These are phyloP conservation scores for Tetrapisispora taiwanensis DNA, from an alignment of 805 yeast species.

Conservation along the genomic window DNA sequence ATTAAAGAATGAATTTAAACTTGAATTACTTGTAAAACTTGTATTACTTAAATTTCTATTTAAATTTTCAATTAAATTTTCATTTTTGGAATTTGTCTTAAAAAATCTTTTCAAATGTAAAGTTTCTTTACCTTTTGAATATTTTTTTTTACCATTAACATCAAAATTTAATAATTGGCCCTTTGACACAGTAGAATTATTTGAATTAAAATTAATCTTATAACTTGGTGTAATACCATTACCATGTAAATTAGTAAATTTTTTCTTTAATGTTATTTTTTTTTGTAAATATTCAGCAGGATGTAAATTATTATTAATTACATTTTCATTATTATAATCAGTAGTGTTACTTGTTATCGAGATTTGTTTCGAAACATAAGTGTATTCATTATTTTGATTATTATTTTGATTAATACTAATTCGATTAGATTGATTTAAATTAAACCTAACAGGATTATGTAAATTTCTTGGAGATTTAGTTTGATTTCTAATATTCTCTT, in stretches of 20 bases:
- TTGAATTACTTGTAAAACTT: neutral
- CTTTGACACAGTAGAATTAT: neutral
- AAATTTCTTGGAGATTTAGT: constrained; percentile 2
- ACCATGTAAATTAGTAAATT: neutral
- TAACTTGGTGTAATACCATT: neutral
- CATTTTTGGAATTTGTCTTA: constrained; percentile 30
- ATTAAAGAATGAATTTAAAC: neutral
- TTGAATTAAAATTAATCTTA: neutral
- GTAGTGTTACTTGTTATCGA: neutral
- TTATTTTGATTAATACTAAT: neutral
- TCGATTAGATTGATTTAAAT: neutral
- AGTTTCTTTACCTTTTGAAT: constrained; percentile 13
- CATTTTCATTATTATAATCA: neutral
- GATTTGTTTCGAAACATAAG: neutral
- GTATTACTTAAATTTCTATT: constrained; percentile 1
- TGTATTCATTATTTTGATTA: neutral
- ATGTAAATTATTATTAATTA: constrained; percentile 18
- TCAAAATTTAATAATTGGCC: neutral
- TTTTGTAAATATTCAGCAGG: constrained; percentile 23
- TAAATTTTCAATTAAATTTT: neutral
- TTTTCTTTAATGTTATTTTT: constrained; percentile 16
- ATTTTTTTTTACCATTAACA: constrained; percentile 1
- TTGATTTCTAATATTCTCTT: neutral
- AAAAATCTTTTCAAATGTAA: constrained; percentile 40
- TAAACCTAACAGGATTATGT: constrained; percentile 9